These are phyloP conservation scores for Tricholoma sp. DNA, from an alignment of 768 basidiomycete species.

Conservation along the genomic window DNA sequence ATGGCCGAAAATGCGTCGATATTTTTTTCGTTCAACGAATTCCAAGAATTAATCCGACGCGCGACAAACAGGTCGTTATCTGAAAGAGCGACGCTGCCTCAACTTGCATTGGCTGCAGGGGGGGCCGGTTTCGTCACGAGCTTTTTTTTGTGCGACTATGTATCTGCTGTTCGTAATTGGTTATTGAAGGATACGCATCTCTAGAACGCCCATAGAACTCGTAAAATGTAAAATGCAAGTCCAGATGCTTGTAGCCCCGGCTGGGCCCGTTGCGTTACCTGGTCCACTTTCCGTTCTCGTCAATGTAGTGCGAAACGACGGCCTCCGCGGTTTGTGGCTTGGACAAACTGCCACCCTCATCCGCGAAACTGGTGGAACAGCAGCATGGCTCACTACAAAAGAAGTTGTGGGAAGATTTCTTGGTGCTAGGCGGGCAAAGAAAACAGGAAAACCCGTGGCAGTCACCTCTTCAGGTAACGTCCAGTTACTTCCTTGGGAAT, in stretches of 20 bases:
- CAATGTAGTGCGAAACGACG: constrained; percentile 58
- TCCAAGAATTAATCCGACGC: constrained; percentile 55
- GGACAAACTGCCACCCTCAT: constrained; percentile 93
- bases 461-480: constrained; percentile 32
- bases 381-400: constrained; percentile 89
- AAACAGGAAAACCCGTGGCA: constrained; percentile 4
- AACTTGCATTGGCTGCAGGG: constrained; percentile 76
- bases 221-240: constrained; percentile 99
- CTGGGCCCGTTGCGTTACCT: constrained; percentile 37
- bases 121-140: constrained; percentile 87
- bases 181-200: constrained; percentile 1
- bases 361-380: constrained; percentile 87
- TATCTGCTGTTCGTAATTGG: neutral
- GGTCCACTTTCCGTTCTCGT: constrained; percentile 71
- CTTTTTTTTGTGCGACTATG: constrained; percentile 66
- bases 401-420: constrained; percentile 68
- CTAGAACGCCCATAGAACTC: constrained; percentile 88
- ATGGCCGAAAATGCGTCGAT: constrained; percentile 89
- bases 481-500: constrained; percentile 68
- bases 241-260: constrained; percentile 57
- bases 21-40: constrained; percentile 81
- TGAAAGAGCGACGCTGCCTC: constrained; percentile 35
- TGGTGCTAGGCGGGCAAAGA: constrained; percentile 39
- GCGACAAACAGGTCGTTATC: constrained; percentile 37
- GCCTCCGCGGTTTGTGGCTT: constrained; percentile 89